Conservation (phyloP, 2,329 filamentous ascomycete species). For the Pseudogymnoascus sp. region DNA sequence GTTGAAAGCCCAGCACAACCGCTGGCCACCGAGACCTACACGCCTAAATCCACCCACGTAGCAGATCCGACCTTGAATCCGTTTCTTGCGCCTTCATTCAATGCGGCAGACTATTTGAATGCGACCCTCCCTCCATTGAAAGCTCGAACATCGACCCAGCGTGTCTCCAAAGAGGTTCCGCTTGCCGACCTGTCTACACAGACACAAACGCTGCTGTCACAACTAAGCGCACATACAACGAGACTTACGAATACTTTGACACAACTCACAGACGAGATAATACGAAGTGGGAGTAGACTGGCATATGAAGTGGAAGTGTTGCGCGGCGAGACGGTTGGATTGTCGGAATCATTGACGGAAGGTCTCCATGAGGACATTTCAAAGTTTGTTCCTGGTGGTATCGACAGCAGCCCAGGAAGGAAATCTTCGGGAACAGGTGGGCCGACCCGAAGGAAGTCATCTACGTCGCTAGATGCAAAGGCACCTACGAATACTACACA, state of each 20-base stretch:
- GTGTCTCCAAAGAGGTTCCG: conserved; percentile 38
- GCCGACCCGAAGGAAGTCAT: conserved; percentile 22
- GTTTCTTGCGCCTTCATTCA: conserved; percentile 71
- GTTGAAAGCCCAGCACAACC: conserved; percentile 9
- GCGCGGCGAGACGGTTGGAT: conserved; percentile 75
- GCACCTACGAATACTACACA: conserved; percentile 22
- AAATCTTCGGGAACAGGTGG: conserved; percentile 22
- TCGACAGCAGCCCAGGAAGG: conserved; percentile 23
- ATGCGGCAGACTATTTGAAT: conserved; percentile 81
- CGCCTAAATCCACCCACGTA: conserved; percentile 49
- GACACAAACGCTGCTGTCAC: conserved; percentile 76
- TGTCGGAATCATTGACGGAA: conserved; percentile 72
- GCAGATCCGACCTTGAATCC: conserved; percentile 65
- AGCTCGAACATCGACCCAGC: conserved; percentile 20
- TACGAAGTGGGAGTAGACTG: conserved; percentile 78
- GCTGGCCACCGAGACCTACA: conserved; percentile 15
- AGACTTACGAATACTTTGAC: conserved; percentile 75
- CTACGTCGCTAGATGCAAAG: conserved; percentile 22
- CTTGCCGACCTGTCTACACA: conserved; percentile 73
- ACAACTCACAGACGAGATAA: conserved; percentile 87
- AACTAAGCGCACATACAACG: conserved; percentile 82
- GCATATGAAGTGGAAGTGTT: conserved; percentile 93
- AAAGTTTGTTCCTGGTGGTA: conserved; percentile 57
- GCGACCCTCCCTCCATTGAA: conserved; percentile 63
- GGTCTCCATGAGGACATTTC: conserved; percentile 63